phyloP scores from a whole-genome alignment of 2,329 filamentous ascomycete species.

The Colletotrichum lini region DNA sequence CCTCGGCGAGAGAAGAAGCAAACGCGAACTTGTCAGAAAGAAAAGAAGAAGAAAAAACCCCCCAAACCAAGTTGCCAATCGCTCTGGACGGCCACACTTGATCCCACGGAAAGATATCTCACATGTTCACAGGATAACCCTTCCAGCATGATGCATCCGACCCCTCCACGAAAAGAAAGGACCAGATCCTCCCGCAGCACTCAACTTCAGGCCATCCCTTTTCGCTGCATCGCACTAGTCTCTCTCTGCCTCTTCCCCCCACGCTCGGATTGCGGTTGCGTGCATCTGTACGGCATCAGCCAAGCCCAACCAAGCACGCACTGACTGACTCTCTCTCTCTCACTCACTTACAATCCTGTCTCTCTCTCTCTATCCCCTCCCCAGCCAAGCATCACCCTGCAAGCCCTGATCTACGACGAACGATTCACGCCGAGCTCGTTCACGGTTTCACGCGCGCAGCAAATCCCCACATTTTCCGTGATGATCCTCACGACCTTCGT shows the following conservation, averaged over 20 bases:
- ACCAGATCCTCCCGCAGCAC: conserved; percentile 10
- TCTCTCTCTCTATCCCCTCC: no score
- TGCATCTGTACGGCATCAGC: conserved; percentile 10
- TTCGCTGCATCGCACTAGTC: conserved; percentile 21
- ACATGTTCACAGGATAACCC: no score
- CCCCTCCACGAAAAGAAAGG: no score
- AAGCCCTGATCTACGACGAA: conserved; percentile 15
- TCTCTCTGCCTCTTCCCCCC: no score
- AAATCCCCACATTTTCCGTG: neutral
- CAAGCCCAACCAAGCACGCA: neutral
- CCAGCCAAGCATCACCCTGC: conserved; percentile 22
- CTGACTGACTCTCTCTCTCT: no score
- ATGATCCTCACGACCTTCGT: conserved; percentile 2
- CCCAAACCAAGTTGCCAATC: neutral
- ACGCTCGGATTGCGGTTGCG: conserved; percentile 21
- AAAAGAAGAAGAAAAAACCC: neutral
- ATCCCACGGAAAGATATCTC: neutral
- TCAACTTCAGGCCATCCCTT: conserved; percentile 24
- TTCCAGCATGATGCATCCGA: no score
- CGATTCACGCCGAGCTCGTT: conserved; percentile 1
- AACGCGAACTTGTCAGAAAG: neutral
- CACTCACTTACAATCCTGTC: no score
- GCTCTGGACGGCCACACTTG: neutral
- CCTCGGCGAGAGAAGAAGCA: neutral
- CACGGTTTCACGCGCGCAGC: neutral